Conservation (phyloP, 2,329 filamentous ascomycete genomes). For the Metarhizium sp. region DNA sequence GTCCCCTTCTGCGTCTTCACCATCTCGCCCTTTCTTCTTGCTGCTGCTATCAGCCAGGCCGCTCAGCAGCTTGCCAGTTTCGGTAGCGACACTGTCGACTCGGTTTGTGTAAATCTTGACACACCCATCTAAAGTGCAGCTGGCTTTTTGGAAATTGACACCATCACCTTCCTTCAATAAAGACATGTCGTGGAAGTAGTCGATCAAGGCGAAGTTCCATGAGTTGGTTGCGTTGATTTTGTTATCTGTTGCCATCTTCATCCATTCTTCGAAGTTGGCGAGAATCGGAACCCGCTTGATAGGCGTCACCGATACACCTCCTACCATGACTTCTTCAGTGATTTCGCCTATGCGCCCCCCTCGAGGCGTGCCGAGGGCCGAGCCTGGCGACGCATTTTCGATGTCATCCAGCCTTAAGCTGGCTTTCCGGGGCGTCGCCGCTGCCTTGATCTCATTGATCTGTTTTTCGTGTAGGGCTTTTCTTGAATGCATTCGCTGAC, state of each 20-base stretch:
- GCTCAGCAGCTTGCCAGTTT: constrained; percentile 90
- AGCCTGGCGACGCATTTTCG: constrained; percentile 46
- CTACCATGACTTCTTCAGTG: constrained; percentile 54
- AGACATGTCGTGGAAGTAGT: constrained; percentile 99
- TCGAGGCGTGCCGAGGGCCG: constrained; percentile 45
- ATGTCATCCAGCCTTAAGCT: constrained; percentile 49
- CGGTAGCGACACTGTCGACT: constrained; percentile 95
- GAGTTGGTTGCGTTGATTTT: constrained; percentile 97
- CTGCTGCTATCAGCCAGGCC: constrained; percentile 82
- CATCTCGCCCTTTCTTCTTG: constrained; percentile 59
- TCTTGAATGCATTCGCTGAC: constrained; percentile 74
- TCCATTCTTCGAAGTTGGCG: constrained; percentile 99
- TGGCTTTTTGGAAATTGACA: constrained; percentile 97
- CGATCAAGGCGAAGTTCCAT: constrained; percentile 99
- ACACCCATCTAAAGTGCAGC: constrained; percentile 92
- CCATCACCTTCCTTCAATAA: constrained; percentile 91
- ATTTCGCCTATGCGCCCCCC: constrained; percentile 29
- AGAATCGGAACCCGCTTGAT: constrained; percentile 94
- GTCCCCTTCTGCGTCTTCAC: constrained; percentile 58
- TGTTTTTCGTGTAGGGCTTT: constrained; percentile 84
- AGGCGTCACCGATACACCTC: constrained; percentile 73
- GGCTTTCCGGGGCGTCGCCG: constrained; percentile 59
- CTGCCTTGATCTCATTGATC: constrained; percentile 76
- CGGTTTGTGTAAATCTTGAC: constrained; percentile 99
- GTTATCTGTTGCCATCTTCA: constrained; percentile 99